A percentile compares a stretch with the other conserved stretches of the same genome.
Evolutionary conservation across 805 yeast species (phyloP).

Genomic region (Lipomyces chichibuensis): DNA sequence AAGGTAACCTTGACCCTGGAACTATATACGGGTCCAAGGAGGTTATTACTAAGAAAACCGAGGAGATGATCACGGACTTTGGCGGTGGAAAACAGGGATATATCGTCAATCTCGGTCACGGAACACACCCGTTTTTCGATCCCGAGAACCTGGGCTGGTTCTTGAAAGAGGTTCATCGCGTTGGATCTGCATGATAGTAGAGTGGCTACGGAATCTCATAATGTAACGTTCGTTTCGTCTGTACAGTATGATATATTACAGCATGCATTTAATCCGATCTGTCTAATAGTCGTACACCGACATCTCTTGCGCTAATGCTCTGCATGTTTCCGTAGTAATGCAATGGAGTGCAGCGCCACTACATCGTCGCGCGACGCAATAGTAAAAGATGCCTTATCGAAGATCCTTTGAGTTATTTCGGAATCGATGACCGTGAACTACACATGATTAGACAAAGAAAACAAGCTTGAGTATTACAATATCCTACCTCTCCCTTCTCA

Average conservation of each 20-base stretch:
- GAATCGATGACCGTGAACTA: constrained; percentile 38
- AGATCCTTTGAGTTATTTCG: constrained; percentile 36
- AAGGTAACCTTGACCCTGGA: constrained; percentile 97
- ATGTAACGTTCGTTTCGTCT: not conserved
- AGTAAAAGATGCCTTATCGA: constrained; percentile 40
- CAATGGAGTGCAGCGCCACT: constrained; percentile 55
- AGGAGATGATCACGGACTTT: constrained; percentile 84
- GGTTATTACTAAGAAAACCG: constrained; percentile 75
- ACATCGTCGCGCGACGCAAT: constrained; percentile 46
- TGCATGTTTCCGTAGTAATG: constrained; percentile 62
- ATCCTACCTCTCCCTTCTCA: constrained; percentile 37
- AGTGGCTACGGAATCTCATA: not conserved
- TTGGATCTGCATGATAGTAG: constrained; percentile 17
- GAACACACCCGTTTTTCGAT: constrained; percentile 97
- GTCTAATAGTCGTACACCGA: not conserved
- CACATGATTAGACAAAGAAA: constrained; percentile 33
- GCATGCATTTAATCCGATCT: not conserved
- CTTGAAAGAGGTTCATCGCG: constrained; percentile 50
- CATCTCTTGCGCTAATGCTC: constrained; percentile 46
- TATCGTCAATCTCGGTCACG: constrained; percentile 95
- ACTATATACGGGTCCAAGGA: constrained; percentile 88
- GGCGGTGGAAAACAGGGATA: constrained; percentile 93
- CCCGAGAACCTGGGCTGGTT: constrained; percentile 87
- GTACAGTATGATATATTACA: not conserved
- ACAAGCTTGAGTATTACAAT: constrained; percentile 39